Evolutionary conservation across 108 stramenopile species (phyloP).

Genomic region (Schizochytrium sp.): DNA sequence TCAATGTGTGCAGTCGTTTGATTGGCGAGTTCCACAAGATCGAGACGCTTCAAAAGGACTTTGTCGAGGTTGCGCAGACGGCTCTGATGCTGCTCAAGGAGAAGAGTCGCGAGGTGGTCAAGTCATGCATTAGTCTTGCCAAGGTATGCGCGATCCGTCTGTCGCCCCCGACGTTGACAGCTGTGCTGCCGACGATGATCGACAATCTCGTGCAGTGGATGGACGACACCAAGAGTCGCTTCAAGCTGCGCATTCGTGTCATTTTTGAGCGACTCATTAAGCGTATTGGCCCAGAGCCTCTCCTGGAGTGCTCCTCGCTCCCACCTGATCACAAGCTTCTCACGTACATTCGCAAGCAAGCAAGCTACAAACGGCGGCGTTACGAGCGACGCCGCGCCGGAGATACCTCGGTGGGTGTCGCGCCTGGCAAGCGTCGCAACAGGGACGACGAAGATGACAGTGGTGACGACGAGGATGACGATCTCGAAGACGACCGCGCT

Average conservation of each 20-base stretch:
- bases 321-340: not conserved
- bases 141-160: conserved; percentile 14
- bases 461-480: not conserved
- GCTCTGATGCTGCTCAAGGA: not conserved
- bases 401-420: not conserved
- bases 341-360: not conserved
- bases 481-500: not conserved
- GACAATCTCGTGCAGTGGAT: not conserved
- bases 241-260: not conserved
- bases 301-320: not conserved
- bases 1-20: not conserved
- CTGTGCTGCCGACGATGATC: not conserved
- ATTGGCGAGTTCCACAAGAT: not conserved
- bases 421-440: not conserved
- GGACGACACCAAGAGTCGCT: not conserved
- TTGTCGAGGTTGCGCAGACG: not conserved
- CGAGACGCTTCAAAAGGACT: not conserved
- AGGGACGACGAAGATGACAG: not conserved
- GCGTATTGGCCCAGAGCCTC: not conserved
- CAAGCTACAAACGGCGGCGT: not conserved
- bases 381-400: not conserved
- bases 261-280: not conserved
- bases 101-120: not conserved
- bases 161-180: not conserved
- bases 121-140: not conserved